Evolutionary conservation across 2,329 filamentous ascomycete genomes (phyloP).

Genomic region (Colletotrichum sp.): DNA sequence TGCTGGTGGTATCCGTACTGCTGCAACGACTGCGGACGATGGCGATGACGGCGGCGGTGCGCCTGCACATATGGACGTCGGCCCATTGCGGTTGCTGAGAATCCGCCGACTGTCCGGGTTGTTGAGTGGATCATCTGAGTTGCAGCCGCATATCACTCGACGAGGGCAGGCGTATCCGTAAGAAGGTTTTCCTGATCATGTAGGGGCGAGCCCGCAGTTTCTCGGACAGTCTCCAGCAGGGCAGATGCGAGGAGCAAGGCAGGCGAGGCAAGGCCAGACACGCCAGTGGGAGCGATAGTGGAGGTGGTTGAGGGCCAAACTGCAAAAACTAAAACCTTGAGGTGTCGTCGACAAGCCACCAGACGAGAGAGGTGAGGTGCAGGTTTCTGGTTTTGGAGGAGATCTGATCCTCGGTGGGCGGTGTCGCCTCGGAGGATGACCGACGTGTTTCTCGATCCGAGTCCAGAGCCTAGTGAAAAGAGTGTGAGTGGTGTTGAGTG

Average conservation of each 20-base stretch:
- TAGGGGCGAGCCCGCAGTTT: not conserved
- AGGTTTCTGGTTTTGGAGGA: not conserved
- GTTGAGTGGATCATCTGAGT: conserved; percentile 17
- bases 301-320: not conserved
- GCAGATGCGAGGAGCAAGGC: not conserved
- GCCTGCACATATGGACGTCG: conserved; percentile 8
- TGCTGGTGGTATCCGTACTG: not conserved
- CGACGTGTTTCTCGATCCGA: not conserved
- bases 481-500: not conserved
- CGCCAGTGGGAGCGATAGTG: conserved; percentile 6
- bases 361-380: not conserved
- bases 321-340: not conserved
- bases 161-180: not conserved
- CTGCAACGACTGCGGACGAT: not conserved
- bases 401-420: not conserved
- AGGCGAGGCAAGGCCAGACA: not conserved
- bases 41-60: conserved; percentile 7
- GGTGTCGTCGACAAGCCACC: not conserved
- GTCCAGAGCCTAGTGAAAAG: not conserved
- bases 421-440: conserved; percentile 5
- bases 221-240: not conserved
- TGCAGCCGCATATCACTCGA: conserved; percentile 6
- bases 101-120: not conserved
- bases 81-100: conserved; percentile 9
- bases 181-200: not conserved